A percentile compares a stretch with the other conserved stretches of the same genome.
Conservation (phyloP, 129 eudicot species). For the Dittrichia graveolens region DNA sequence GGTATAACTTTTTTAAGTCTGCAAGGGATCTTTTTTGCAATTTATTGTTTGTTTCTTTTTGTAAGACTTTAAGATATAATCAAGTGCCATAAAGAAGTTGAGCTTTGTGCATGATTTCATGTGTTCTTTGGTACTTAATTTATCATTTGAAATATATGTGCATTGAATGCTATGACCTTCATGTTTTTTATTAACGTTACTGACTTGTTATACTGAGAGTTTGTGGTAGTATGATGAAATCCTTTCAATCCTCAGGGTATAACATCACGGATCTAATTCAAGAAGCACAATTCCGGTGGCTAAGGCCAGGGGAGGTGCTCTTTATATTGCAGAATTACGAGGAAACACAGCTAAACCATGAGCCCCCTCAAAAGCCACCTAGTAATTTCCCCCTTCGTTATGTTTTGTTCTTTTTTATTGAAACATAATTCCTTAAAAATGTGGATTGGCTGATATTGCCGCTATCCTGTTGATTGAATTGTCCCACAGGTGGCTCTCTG, state of each 20-base stretch:
- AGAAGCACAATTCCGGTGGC: slow-evolving; percentile 91
- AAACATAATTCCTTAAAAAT: background rate
- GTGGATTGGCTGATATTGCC: slow-evolving; percentile 7
- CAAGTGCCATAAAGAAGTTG: background rate
- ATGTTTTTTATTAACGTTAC: background rate
- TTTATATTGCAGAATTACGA: slow-evolving; percentile 69
- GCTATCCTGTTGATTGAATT: slow-evolving; percentile 4
- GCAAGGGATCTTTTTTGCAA: background rate
- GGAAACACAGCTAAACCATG: slow-evolving; percentile 62
- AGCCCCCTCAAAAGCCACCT: slow-evolving; percentile 76
- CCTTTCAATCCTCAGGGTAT: slow-evolving; percentile 54
- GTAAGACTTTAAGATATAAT: background rate
- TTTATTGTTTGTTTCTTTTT: background rate
- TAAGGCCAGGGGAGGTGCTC: slow-evolving; percentile 86
- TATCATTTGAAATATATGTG: background rate
- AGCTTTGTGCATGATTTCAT: slow-evolving; percentile 2
- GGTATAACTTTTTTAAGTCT: background rate
- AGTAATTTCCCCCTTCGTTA: slow-evolving; percentile 39
- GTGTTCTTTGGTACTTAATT: slow-evolving; percentile 10
- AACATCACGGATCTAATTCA: slow-evolving; percentile 62
- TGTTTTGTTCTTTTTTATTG: slow-evolving; percentile 3
- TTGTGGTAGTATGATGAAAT: background rate
- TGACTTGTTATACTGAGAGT: background rate
- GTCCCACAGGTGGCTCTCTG: slow-evolving; percentile 76
- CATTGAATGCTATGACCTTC: slow-evolving; percentile 10